Evolutionary conservation across 495 filamentous ascomycete genomes (phyloP), one percentile per base, ranked within the genome.

Genomic region (Hypomontagnella submonticulosa): DNA sequence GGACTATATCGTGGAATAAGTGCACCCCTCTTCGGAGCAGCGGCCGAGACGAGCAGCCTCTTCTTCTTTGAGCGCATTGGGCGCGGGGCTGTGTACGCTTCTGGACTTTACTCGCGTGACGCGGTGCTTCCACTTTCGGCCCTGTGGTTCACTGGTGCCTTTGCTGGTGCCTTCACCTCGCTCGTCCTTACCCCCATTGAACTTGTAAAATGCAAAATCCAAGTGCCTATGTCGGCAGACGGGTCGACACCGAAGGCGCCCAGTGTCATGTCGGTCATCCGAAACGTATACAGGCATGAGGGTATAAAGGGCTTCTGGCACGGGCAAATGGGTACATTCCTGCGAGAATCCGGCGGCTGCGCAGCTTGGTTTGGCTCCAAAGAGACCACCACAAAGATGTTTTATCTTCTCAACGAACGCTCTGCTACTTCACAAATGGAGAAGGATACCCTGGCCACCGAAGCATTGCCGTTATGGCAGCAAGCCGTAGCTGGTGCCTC

Each of bases 141-240:
- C 1, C 77, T 97, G 1, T 78, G 92, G 69, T 77, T 88, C 33
- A 90, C 89, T 37, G 96, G 96, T 40, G 92, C 89, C 15, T 87
- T 89, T 20, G 88, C 92, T 11, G 96, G 96, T n/a, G 92, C 91
- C 16, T 88, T 97, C 69, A 97, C 96, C 1, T 93, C 90, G 2
- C 79, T 98, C 33, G 82, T 96, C 32, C 85, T 99, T 46, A 99
- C 96, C 0, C 96, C 96, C 0, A 92, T 99, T 54, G 96, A 99
- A 75, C 85, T 99, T 44, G 89, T 99, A 71, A 99, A 99, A 77
- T 99, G 96, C 84, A 94, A 94, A 77, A 96, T 99, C 83, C 96
- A 99, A 75, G 92, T 96, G 16, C 79, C 84, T 5, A 80, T 70
- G 2, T 53, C 71, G 9, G 41, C 70, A 5, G 67, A 61, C 42